Conservation (phyloP, 352 stramenopile genomes). For the Phytophthora fragariae region DNA sequence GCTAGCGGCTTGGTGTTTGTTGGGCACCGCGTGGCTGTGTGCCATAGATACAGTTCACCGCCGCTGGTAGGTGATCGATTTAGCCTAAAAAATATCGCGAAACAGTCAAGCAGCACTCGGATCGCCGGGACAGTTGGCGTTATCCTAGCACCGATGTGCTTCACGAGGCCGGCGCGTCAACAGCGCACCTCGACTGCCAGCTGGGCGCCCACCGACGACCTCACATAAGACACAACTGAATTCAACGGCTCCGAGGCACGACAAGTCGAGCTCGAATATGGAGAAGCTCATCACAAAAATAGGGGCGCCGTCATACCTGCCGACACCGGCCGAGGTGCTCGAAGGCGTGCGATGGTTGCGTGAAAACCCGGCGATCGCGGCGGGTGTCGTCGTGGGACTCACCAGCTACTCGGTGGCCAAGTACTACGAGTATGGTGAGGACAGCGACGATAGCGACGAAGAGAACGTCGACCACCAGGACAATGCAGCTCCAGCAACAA, state of each 20-base stretch:
- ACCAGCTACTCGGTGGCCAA: conserved; percentile 75
- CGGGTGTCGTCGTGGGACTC: conserved; percentile 68
- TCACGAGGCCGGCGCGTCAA: conserved; percentile 46
- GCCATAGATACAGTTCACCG: background rate
- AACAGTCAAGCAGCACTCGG: conserved; percentile 1
- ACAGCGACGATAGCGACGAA: conserved; percentile 36
- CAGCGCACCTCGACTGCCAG: conserved; percentile 36
- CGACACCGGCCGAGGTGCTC: conserved; percentile 67
- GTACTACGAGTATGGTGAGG: conserved; percentile 59
- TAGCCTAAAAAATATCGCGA: background rate
- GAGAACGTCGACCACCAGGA: conserved; percentile 23
- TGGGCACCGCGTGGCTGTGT: background rate
- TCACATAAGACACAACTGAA: conserved; percentile 27
- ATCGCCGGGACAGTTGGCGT: conserved; percentile 30
- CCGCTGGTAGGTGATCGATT: conserved; percentile 8
- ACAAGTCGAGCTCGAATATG: conserved; percentile 18
- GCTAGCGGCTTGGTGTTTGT: background rate
- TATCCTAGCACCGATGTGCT: conserved; percentile 30
- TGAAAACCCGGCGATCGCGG: conserved; percentile 70
- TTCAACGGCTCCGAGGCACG: conserved; percentile 33
- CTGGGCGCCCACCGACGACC: background rate
- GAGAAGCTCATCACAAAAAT: conserved; percentile 54
- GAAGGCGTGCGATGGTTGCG: conserved; percentile 71
- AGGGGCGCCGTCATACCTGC: conserved; percentile 66
- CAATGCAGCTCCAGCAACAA: conserved; percentile 22